Evolutionary conservation across 768 basidiomycete species (phyloP), one percentile per base, ranked within the genome.

Genomic region (Lactifluus piperatus): DNA sequence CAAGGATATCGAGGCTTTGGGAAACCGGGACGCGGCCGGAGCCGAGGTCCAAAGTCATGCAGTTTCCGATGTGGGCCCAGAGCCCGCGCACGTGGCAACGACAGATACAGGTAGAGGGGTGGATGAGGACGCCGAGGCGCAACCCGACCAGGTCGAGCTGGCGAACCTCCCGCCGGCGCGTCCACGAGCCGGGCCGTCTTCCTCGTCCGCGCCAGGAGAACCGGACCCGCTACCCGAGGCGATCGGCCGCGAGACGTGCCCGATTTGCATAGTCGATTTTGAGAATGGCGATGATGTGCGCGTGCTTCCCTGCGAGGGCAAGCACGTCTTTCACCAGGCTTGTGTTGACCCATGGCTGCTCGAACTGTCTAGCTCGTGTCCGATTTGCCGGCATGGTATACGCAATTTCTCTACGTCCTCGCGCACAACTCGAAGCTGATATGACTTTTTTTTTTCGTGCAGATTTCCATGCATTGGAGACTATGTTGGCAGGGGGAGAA

Each of bases 311-410:
- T 97, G 94, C 71, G 90, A 94, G 68, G 88, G 88, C 47, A 84
- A 89, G 63, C 94, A 97, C 69, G 78, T 81, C 58, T 98, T 95
- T 75, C 94, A 98, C 67, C 85, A 88, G 67, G 73, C 75, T 39
- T 97, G 94, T 68, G 93, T 95, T 56, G 94, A 95, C 71, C 91
- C 87, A 34, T 95, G 94, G 94, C 74, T 98, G 43, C 76, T 98
- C 47, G 84, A 94, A 66, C 77, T 95, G 27, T 94, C 93, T 1
- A 86, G 86, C 58, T 87, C 89, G 32, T 97, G 95, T 72, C 94
- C 94, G 5, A 80, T 97, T 29, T 97, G 94, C 71, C 80, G 94
- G 65, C 87, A 94, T 73, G 92, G 91, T 91, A 64, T 49, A 78
- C 45, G 32, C 30, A 22, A 68, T 9, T 0, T 5, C 22, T 27